Evolutionary conservation across 2,329 filamentous ascomycete species (phyloP).

Genomic region (Parasarocladium wereldwijsianum): DNA sequence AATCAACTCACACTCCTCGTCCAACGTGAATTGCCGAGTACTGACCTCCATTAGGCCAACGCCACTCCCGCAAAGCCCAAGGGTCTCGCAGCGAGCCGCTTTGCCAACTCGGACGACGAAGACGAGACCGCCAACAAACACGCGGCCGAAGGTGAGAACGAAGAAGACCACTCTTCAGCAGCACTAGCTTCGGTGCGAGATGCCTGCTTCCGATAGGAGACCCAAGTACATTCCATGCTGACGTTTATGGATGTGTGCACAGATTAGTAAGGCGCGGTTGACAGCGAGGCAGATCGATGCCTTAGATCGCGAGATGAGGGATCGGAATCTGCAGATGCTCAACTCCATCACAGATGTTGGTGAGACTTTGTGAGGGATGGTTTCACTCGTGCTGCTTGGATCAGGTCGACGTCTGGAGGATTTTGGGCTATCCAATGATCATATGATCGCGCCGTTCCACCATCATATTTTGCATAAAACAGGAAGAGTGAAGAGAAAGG

Average conservation of each 20-base stretch:
- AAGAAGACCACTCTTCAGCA: constrained; percentile 46
- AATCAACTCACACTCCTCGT: too few species aligned
- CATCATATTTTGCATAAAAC: neutral
- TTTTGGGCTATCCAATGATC: neutral
- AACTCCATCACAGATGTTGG: constrained; percentile 11
- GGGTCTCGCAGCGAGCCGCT: constrained; percentile 40
- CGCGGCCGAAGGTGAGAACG: constrained; percentile 42
- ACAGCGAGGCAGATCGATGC: constrained; percentile 34
- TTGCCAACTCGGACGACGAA: constrained; percentile 26
- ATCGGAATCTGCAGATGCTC: constrained; percentile 30
- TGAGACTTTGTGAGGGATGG: constrained; percentile 6
- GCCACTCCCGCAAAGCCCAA: constrained; percentile 26
- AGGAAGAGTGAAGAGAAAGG: neutral
- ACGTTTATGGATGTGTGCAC: constrained; percentile 2
- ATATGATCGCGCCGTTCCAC: neutral
- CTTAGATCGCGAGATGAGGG: constrained; percentile 41
- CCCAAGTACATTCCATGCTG: neutral
- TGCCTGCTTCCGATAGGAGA: constrained; percentile 27
- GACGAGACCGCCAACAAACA: constrained; percentile 19
- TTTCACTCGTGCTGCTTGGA: neutral
- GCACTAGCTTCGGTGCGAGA: constrained; percentile 53
- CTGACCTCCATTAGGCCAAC: constrained; percentile 23
- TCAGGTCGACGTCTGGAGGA: neutral
- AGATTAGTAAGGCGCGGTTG: constrained; percentile 30
- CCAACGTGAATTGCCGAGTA: neutral